phyloP scores from a whole-genome alignment of 306 rosid species.

The Begonia peltatifolia region DNA sequence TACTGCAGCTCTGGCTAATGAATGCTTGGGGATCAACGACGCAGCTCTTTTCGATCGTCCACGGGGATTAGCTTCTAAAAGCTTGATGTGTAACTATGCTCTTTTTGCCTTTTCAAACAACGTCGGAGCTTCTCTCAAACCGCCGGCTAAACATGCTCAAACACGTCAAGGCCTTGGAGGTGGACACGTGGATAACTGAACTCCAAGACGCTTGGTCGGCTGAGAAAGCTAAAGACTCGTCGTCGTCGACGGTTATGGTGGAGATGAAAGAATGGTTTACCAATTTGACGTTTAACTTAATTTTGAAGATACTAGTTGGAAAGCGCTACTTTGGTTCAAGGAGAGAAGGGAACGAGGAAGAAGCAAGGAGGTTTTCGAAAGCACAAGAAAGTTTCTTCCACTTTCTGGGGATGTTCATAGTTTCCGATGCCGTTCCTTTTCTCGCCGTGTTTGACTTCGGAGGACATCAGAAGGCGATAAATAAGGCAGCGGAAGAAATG shows the following conservation, averaged over 20 bases:
- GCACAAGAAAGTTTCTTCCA: no score
- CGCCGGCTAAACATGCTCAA: not conserved
- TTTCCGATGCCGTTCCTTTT: not conserved
- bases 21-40: conserved; percentile 33
- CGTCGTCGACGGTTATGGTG: conserved; percentile 21
- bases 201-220: conserved; percentile 13
- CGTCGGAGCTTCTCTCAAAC: not conserved
- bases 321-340: not conserved
- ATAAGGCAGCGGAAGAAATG: not conserved
- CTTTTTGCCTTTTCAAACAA: not conserved
- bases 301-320: not conserved
- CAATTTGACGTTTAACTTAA: not conserved
- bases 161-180: not conserved
- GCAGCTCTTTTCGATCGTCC: conserved; percentile 21
- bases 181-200: conserved; percentile 11
- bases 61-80: not conserved
- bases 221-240: conserved; percentile 7
- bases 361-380: not conserved
- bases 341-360: not conserved
- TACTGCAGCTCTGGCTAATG: conserved; percentile 23
- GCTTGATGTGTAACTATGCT: not conserved
- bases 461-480: conserved; percentile 3
- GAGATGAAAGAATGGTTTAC: conserved; percentile 1
- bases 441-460: not conserved
- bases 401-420: not conserved